These are phyloP conservation scores for Mucor mucedo DNA, from an alignment of 371 early-diverging fungal species.

Conservation along the genomic window DNA sequence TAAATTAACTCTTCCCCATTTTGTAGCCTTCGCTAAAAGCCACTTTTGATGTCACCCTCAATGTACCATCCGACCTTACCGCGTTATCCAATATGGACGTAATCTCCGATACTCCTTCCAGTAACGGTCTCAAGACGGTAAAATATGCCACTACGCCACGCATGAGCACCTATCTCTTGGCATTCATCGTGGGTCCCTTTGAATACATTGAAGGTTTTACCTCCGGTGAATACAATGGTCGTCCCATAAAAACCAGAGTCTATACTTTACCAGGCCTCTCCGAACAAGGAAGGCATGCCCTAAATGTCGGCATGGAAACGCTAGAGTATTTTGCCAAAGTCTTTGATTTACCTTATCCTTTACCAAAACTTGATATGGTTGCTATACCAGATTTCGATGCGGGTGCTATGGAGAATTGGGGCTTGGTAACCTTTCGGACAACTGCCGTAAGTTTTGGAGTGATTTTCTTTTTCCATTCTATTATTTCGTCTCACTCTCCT, in stretches of 20 bases:
- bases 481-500: too few relatives aligned
- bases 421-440: slow-evolving; percentile 91
- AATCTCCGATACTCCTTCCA: slow-evolving; percentile 40
- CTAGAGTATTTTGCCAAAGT: slow-evolving; percentile 83
- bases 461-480: too few relatives aligned
- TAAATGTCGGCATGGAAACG: slow-evolving; percentile 72
- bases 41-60: slow-evolving; percentile 84
- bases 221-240: slow-evolving; percentile 64
- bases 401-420: slow-evolving; percentile 96
- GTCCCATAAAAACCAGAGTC: slow-evolving; percentile 73
- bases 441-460: slow-evolving; percentile 41
- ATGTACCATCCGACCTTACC: slow-evolving; percentile 66
- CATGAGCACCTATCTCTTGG: slow-evolving; percentile 94
- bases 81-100: slow-evolving; percentile 91
- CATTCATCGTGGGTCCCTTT: slow-evolving; percentile 90
- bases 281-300: slow-evolving; percentile 79
- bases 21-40: slow-evolving; percentile 81
- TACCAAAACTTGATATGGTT: slow-evolving; percentile 88
- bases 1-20: not conserved
- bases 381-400: slow-evolving; percentile 91
- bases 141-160: slow-evolving; percentile 82
- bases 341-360: slow-evolving; percentile 87
- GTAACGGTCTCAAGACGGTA: slow-evolving; percentile 43
- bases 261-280: slow-evolving; percentile 76
- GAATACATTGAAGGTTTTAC: slow-evolving; percentile 84